Evolutionary conservation across 1,139 yeast species (phyloP), one percentile per base, ranked within the genome.

Genomic region (Candida labiduridarum): DNA sequence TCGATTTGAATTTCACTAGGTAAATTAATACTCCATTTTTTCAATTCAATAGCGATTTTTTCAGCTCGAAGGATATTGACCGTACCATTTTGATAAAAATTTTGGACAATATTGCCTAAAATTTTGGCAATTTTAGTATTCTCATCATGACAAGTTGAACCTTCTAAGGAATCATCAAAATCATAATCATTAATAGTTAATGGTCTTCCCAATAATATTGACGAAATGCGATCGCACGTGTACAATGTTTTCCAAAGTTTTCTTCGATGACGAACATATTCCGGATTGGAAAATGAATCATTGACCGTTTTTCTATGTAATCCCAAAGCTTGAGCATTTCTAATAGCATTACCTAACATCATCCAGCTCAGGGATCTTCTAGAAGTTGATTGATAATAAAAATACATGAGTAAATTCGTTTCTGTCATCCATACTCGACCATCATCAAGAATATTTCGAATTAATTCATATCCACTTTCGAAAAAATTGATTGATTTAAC

Each of bases 331-430:
- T 56, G 59, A 7, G 59, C 59, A 41, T 55, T 56, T 36, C 59
- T 42, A 27, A 56, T 52, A 8, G 59, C 56, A 15, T 44, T 49
- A 8, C 59, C 56, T 15, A 56, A 36, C 47, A 55, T 45, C 35
- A 56, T 36, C 81, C 81, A 76, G 6, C 79, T 69, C 0, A 74
- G 65, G 48, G 69, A 69, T 51, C 76, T 62, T 48, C 68, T 68
- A 16, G 74, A 69, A 14, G 61, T 66, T 31, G 67, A 60, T 47
- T 72, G 77, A 51, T 74, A 67, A 56, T 64, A 76, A 50, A 72
- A 66, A 51, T 64, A 68, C 19, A 68, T 60, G 35, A 76, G 55
- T 27, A 69, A 53, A 51, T 71, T 63, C 0, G 76, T 75, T 52
- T 76, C 77, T 0, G 74, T 72, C 7, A 72, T 55, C 78, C 79